Evolutionary conservation across 495 filamentous ascomycete genomes (phyloP).

Genomic region (Penicillium pulvis): DNA sequence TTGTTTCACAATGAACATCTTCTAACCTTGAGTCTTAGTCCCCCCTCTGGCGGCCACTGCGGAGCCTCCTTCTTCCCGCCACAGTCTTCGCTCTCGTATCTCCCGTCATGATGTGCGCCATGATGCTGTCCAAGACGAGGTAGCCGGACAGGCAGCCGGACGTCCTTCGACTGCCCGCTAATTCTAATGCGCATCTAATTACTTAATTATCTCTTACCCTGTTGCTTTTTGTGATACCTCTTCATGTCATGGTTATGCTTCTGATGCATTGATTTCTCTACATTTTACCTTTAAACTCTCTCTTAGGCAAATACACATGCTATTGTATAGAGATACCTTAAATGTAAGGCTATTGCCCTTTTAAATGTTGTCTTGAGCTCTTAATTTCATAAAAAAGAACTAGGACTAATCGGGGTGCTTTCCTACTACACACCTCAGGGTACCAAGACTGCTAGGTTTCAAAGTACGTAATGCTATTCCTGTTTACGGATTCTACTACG

Average conservation of each 20-base stretch:
- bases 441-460: no score
- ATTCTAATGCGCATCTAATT: constrained; percentile 9
- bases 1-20: not conserved
- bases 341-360: no score
- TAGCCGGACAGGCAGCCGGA: constrained; percentile 13
- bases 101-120: constrained; percentile 17
- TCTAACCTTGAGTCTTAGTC: constrained; percentile 20
- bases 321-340: not conserved
- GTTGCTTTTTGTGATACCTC: constrained; percentile 10
- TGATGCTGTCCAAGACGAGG: constrained; percentile 1
- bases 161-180: constrained; percentile 30
- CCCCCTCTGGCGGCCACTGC: constrained; percentile 31
- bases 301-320: not conserved
- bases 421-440: no score
- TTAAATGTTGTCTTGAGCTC: no score
- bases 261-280: not conserved
- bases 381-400: no score
- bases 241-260: constrained; percentile 1
- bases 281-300: not conserved
- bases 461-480: no score
- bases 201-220: not conserved
- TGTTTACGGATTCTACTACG: no score
- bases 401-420: no score
- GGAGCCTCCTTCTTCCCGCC: constrained; percentile 17
- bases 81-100: constrained; percentile 26